Evolutionary conservation across 768 basidiomycete genomes (phyloP), one percentile per base, ranked within the genome.

Genomic region (Clitopilus hobsonii): DNA sequence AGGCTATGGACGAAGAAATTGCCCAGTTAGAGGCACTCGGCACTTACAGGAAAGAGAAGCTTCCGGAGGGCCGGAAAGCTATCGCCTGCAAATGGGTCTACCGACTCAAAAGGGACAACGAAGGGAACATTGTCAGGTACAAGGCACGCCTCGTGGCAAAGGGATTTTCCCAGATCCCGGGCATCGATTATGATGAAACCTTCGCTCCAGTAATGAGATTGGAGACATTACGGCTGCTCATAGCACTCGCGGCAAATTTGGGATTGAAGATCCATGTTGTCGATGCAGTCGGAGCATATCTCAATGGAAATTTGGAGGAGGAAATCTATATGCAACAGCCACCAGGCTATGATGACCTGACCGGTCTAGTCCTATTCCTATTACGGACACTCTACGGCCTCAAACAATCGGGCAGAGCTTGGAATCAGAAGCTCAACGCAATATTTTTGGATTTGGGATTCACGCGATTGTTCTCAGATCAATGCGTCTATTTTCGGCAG

Each of bases 311-410:
- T 48, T 36, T 72, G 0, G 53, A 65, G 1, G 66, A 76, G 27
- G 59, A 62, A 10, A 74, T 78, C 2, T 77, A 70, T 38, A 74
- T 78, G 70, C 1, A 45, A 4, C 73, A 76, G 59, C 74, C 74
- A 0, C 58, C 63, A 1, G 67, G 71, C 0, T 75, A 68, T 45
- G 28, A 61, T 0, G 67, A 71, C 24, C 54, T 68, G 13, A 63
- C 65, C 48, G 57, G 53, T 20, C 30, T 49, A 13, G 63, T 70
- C 14, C 64, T 65, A 26, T 47, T 48, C 1, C 61, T 76, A 0
- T 47, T 54, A 0, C 58, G 62, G 14, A 61, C 66, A 0, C 56
- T 80, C 3, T 80, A 80, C 50, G 71, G 78, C 0, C 66, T 78
- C 5, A 66, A 68, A 30, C 68, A 70, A 36, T 58, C 69, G 3